Conservation (phyloP, 192 early-diverging fungal genomes). For the Entomortierella chlamydospora region DNA sequence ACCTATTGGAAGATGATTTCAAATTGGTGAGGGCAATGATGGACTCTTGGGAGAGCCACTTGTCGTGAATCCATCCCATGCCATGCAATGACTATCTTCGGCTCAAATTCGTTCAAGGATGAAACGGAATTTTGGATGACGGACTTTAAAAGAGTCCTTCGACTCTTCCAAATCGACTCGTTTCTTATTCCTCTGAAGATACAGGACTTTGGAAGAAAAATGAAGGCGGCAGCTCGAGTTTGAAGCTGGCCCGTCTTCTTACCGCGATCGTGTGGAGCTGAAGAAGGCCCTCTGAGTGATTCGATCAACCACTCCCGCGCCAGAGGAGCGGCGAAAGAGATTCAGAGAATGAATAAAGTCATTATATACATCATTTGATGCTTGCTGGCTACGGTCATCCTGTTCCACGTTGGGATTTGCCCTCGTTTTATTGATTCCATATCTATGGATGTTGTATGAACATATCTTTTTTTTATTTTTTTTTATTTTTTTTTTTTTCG, state of each 20-base stretch:
- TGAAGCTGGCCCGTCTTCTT: conserved; percentile 21
- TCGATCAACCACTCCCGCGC: neutral
- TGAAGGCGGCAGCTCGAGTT: conserved; percentile 14
- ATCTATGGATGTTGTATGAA: too few species aligned
- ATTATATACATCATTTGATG: too few species aligned
- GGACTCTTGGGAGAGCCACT: neutral
- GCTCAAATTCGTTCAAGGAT: conserved; percentile 22
- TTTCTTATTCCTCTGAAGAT: conserved; percentile 23
- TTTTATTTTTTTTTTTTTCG: too few species aligned
- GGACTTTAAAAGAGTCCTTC: conserved; percentile 22
- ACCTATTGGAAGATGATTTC: conserved; percentile 1
- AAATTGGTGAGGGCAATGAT: conserved; percentile 6
- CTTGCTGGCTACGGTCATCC: too few species aligned
- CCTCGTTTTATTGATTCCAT: too few species aligned
- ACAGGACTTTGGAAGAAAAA: conserved; percentile 24
- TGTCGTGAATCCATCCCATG: neutral
- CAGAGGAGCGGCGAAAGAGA: neutral
- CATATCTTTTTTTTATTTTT: too few species aligned
- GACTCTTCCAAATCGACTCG: conserved; percentile 18
- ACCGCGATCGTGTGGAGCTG: conserved; percentile 14
- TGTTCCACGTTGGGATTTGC: too few species aligned
- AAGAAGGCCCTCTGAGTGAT: neutral
- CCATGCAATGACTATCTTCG: neutral
- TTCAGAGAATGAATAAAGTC: too few species aligned
- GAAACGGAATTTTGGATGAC: conserved; percentile 11